Conservation (phyloP, 345 rosid species). For the Mallotus nudiflorus region DNA sequence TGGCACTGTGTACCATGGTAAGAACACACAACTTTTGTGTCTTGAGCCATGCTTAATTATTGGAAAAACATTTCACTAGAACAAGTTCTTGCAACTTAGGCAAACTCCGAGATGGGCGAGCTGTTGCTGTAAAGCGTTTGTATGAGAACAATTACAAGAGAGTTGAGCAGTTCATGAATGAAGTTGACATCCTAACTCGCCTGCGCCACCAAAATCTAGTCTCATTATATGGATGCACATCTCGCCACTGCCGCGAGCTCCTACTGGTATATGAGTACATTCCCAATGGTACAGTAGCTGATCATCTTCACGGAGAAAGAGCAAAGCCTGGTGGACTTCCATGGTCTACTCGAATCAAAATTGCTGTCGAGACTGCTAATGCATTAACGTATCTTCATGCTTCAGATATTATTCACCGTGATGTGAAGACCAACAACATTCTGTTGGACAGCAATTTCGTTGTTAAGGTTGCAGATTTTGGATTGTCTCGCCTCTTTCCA, state of each 20-base stretch:
- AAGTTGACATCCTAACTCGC: conserved; percentile 64
- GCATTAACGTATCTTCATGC: conserved; percentile 83
- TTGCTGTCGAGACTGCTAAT: conserved; percentile 80
- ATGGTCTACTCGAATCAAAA: conserved; percentile 64
- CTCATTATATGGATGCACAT: conserved; percentile 79
- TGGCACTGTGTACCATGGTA: conserved; percentile 85
- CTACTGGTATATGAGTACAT: conserved; percentile 80
- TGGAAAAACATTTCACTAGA: neutral
- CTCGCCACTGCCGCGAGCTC: conserved; percentile 72
- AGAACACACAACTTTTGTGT: neutral
- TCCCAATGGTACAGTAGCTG: conserved; percentile 87
- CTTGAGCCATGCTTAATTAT: neutral
- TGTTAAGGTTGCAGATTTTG: conserved; percentile 96
- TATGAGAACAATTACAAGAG: conserved; percentile 75
- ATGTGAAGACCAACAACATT: conserved; percentile 85
- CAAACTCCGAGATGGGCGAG: conserved; percentile 71
- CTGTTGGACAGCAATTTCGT: conserved; percentile 67
- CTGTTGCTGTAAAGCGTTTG: conserved; percentile 82
- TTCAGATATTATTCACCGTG: conserved; percentile 75
- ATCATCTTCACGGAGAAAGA: conserved; percentile 68
- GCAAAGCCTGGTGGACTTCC: conserved; percentile 64
- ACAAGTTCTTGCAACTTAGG: conserved; percentile 30
- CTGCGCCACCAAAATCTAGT: conserved; percentile 78
- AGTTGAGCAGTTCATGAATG: conserved; percentile 82
- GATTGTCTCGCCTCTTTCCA: conserved; percentile 83